Evolutionary conservation across 768 basidiomycete genomes (phyloP).

Genomic region (Calocybe cyanea): DNA sequence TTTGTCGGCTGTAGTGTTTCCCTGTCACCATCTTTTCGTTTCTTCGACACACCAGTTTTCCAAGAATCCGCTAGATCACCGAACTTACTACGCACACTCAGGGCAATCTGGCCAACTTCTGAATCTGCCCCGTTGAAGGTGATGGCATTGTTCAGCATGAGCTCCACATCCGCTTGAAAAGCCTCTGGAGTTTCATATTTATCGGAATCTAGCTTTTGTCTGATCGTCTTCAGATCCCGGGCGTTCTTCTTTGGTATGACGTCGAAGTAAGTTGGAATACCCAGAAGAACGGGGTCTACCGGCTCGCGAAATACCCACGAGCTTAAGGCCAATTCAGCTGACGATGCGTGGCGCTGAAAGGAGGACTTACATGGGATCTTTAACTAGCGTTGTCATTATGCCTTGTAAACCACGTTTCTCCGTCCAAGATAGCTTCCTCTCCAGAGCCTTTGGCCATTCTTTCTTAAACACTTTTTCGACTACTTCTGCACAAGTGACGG

Average conservation of each 20-base stretch:
- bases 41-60: constrained; percentile 54
- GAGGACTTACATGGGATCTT: constrained; percentile 56
- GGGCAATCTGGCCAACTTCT: constrained; percentile 67
- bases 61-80: constrained; percentile 48
- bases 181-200: constrained; percentile 76
- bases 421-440: constrained; percentile 66
- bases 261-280: constrained; percentile 86
- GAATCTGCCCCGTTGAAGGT: constrained; percentile 83
- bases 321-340: constrained; percentile 31
- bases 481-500: constrained; percentile 63
- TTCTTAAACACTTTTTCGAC: constrained; percentile 76
- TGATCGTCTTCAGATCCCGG: constrained; percentile 81
- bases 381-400: constrained; percentile 62
- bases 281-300: constrained; percentile 82
- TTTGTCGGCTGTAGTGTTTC: constrained; percentile 60
- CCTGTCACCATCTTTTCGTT: constrained; percentile 72
- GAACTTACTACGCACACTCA: constrained; percentile 45
- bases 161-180: constrained; percentile 79
- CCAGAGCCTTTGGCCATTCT: constrained; percentile 80
- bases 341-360: too few relatives aligned
- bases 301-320: constrained; percentile 79
- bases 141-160: constrained; percentile 88
- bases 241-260: constrained; percentile 83
- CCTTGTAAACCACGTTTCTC: constrained; percentile 80
- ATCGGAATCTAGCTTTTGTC: constrained; percentile 75